These are phyloP conservation scores for Mikania micrantha DNA, from an alignment of 129 eudicot species.

Conservation along the genomic window DNA sequence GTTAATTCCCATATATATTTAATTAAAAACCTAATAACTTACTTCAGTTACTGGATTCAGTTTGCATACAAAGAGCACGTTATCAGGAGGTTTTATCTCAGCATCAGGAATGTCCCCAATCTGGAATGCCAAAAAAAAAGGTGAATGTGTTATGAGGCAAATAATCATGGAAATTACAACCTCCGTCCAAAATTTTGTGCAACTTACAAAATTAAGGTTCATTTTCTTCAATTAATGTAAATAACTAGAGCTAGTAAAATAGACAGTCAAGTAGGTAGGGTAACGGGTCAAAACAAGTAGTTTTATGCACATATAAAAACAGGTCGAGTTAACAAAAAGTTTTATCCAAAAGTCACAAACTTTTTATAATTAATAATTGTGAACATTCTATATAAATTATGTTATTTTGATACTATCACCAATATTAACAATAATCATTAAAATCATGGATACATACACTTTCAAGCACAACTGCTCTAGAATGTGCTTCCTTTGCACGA, in stretches of 20 bases:
- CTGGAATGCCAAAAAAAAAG: conserved; percentile 31
- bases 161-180: not conserved
- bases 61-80: conserved; percentile 93
- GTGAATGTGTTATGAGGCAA: not conserved
- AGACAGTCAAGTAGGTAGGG: not conserved
- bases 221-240: not conserved
- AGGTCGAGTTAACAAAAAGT: not conserved
- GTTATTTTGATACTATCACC: not conserved
- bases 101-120: conserved; percentile 98
- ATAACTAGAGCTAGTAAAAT: not conserved
- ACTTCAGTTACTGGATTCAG: conserved; percentile 97
- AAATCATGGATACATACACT: conserved; percentile 45
- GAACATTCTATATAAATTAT: not conserved
- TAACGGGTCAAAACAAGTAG: not conserved
- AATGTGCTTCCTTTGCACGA: conserved; percentile 88
- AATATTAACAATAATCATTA: not conserved
- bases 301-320: not conserved
- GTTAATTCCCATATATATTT: not conserved
- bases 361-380: not conserved
- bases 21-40: conserved; percentile 22
- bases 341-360: not conserved
- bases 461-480: conserved; percentile 97
- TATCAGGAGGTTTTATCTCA: conserved; percentile 94
- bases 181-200: not conserved
- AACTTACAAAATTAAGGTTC: not conserved